phyloP scores from a whole-genome alignment of 1,139 yeast species.

The Debaryomyces singareniensis region DNA sequence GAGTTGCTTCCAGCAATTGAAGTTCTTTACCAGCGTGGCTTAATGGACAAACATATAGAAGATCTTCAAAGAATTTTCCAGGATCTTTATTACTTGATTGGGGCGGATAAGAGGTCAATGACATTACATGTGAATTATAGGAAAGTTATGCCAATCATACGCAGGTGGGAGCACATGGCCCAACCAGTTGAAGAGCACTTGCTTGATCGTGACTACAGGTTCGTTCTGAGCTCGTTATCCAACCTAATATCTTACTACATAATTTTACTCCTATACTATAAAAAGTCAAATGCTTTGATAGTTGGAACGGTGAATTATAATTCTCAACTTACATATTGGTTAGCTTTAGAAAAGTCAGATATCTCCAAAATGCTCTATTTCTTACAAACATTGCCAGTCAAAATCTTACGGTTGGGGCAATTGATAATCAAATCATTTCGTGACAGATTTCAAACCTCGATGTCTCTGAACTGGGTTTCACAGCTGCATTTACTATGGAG shows the following conservation, averaged over 20 bases:
- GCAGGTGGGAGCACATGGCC: slow-evolving; percentile 1
- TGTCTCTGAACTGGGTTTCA: slow-evolving; percentile 1
- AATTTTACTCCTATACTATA: slow-evolving; percentile 18
- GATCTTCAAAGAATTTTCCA: slow-evolving; percentile 18
- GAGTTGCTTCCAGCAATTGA: slow-evolving; percentile 4
- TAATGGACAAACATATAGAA: slow-evolving; percentile 14
- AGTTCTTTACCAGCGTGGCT: slow-evolving; percentile 1
- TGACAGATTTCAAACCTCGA: slow-evolving; percentile 3
- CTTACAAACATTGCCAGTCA: slow-evolving; percentile 28
- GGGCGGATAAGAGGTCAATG: slow-evolving; percentile 16
- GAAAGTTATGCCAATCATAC: slow-evolving; percentile 6
- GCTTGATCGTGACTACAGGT: slow-evolving; percentile 4
- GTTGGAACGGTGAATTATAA: slow-evolving; percentile 30
- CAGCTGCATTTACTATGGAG: slow-evolving; percentile 1
- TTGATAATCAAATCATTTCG: slow-evolving; percentile 6
- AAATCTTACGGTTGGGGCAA: slow-evolving; percentile 11
- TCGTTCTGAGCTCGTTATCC: slow-evolving; percentile 2
- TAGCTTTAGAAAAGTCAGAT: slow-evolving; percentile 19
- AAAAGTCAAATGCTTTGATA: slow-evolving; percentile 28
- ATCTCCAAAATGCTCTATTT: slow-evolving; percentile 24
- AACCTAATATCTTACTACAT: slow-evolving; percentile 20
- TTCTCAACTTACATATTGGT: slow-evolving; percentile 34
- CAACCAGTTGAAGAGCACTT: slow-evolving; percentile 7
- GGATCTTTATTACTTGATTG: slow-evolving; percentile 17
- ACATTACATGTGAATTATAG: slow-evolving; percentile 10